These are phyloP conservation scores for Cryptosporidium xiaoi DNA, from an alignment of 169 alveolate genomes.

Conservation along the genomic window DNA sequence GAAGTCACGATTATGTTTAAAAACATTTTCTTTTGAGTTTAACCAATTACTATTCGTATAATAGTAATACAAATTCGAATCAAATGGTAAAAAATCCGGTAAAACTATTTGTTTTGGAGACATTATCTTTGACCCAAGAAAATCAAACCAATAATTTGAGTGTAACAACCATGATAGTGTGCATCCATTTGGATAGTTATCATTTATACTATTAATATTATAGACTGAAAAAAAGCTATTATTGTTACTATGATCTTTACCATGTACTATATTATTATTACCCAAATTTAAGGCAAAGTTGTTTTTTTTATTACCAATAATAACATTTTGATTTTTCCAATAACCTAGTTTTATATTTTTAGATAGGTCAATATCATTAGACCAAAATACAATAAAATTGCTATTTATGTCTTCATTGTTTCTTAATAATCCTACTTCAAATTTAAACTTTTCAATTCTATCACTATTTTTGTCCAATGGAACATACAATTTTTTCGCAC, in stretches of 20 bases:
- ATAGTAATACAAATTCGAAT: not conserved
- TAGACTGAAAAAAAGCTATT: slow-evolving; percentile 19
- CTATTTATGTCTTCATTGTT: not conserved
- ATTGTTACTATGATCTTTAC: not conserved
- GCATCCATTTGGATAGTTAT: slow-evolving; percentile 32
- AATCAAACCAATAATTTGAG: slow-evolving; percentile 41
- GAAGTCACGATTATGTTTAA: slow-evolving; percentile 4
- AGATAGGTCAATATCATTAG: slow-evolving; percentile 9
- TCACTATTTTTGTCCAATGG: slow-evolving; percentile 3
- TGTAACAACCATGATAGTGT: slow-evolving; percentile 38
- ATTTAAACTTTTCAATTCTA: not conserved
- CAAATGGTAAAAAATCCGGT: slow-evolving; percentile 32
- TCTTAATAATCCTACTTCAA: slow-evolving; percentile 27
- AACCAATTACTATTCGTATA: slow-evolving; percentile 3
- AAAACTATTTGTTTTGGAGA: slow-evolving; percentile 1
- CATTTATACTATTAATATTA: not conserved
- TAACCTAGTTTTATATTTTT: slow-evolving; percentile 3
- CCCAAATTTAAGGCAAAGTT: too few species aligned
- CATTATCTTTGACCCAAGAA: slow-evolving; percentile 13
- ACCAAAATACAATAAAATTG: slow-evolving; percentile 23
- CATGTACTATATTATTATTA: too few species aligned
- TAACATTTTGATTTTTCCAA: slow-evolving; percentile 35
- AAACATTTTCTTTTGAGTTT: slow-evolving; percentile 24
- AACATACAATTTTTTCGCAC: not conserved
- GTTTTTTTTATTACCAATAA: not conserved